Percentiles rank a stretch among this genome's conserved stretches.
Conservation (phyloP, 208 protist genomes). For the Crithidia mellificae region DNA sequence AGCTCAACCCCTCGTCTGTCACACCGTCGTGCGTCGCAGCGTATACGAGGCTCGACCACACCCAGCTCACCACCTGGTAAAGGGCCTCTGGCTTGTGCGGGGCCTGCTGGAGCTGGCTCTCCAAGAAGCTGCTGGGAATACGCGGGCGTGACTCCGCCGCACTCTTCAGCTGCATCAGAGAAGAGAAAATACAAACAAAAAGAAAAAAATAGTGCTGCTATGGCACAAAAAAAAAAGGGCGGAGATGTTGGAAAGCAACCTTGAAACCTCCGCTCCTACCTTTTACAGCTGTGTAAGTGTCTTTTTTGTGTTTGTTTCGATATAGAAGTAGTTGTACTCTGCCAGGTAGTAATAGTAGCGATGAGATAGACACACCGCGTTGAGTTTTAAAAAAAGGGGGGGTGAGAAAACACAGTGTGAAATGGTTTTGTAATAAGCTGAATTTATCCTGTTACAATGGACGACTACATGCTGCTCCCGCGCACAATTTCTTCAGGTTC, state of each 20-base stretch:
- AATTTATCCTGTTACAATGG: too few species aligned
- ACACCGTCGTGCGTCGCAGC: neutral
- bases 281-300: too few species aligned
- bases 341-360: too few species aligned
- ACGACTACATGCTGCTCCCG: too few species aligned
- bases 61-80: slow-evolving; percentile 18
- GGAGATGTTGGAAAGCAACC: neutral
- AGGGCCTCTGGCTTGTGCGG: slow-evolving; percentile 19
- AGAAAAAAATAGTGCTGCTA: neutral
- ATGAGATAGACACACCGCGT: too few species aligned
- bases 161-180: neutral
- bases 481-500: too few species aligned
- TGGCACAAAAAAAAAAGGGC: slow-evolving; percentile 1
- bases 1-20: neutral
- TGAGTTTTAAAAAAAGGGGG: too few species aligned
- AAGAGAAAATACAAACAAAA: neutral
- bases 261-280: too few species aligned
- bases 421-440: too few species aligned
- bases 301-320: too few species aligned
- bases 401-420: too few species aligned
- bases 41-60: slow-evolving; percentile 29
- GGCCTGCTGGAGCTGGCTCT: slow-evolving; percentile 21
- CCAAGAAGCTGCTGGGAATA: slow-evolving; percentile 13
- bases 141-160: neutral
- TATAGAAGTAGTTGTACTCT: too few species aligned